Evolutionary conservation across 2,329 filamentous ascomycete species (phyloP), one percentile per base, ranked within the genome.

Genomic region (Exophiala phaeomuriformis): DNA sequence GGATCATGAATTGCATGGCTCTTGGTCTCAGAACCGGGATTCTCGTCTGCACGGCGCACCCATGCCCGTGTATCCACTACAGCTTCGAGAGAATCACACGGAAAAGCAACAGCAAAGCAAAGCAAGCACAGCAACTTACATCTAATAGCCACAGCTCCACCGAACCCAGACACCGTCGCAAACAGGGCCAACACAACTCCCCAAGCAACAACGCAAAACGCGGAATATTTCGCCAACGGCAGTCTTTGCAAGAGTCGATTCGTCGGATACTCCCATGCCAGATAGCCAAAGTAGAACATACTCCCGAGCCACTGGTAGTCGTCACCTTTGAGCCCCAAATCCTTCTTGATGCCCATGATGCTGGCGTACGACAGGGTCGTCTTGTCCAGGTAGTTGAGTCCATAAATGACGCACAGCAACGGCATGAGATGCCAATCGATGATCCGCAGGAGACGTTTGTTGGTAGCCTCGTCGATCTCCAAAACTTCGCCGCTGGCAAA

Each of bases 171-270:
- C 0, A 81, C 79, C 0, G 77, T 82, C 0, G 83, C 82, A 63
- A 85, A 83, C 64, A 81, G 83, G 51, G 76, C 72, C 1, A 87
- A 70, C 1, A 80, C 75, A 0, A 74, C 42, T 1, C 83, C 83
- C 83, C 83, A 85, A 61, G 81, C 72, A 55, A 85, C 75, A 53
- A 86, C 78, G 62, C 81, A 84, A 56, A 77, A 74, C 0, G 80
- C 80, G 1, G 78, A 83, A 66, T 84, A 86, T 64, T 85, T 86
- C 0, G 80, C 83, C 4, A 86, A 67, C 0, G 83, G 83, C 1
- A 86, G 68, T 1, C 77, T 71, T 66, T 86, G 83, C 8, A 86
- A 72, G 30, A 86, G 73, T 8, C 79, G 76, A 63, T 77, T 83
- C 1, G 82, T 85, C 0, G 83, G 83, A 65, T 82, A 85, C 64